Percentiles rank a stretch among this genome's conserved stretches.
Evolutionary conservation across 495 filamentous ascomycete species (phyloP).

Genomic region (Talaromyces wortmannii): DNA sequence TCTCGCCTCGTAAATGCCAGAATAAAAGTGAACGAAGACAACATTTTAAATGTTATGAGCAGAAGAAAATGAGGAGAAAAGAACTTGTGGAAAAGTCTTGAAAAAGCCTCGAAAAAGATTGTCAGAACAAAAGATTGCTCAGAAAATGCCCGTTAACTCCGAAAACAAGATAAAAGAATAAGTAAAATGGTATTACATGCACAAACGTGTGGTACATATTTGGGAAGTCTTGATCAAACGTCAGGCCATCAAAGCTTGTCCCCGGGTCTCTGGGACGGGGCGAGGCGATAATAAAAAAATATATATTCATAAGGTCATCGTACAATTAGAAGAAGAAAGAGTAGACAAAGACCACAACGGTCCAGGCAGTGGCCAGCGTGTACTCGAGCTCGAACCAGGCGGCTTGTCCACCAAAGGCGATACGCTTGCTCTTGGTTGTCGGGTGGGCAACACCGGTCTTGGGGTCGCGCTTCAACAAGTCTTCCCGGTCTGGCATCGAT

Average conservation of each 20-base stretch:
- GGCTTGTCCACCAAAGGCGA: slow-evolving; percentile 30
- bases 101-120: no score
- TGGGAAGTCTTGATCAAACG: neutral
- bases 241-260: neutral
- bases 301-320: neutral
- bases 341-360: slow-evolving; percentile 30
- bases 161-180: neutral
- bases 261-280: neutral
- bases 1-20: neutral
- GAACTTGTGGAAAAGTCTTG: no score
- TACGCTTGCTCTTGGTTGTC: slow-evolving; percentile 32
- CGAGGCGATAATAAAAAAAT: neutral
- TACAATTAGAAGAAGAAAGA: slow-evolving; percentile 28
- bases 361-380: slow-evolving; percentile 25
- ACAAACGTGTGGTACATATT: neutral
- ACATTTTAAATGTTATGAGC: neutral
- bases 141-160: neutral
- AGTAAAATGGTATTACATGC: neutral
- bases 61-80: no score
- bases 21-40: neutral
- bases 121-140: neutral
- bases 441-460: slow-evolving; percentile 40
- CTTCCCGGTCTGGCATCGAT: slow-evolving; percentile 32
- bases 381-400: slow-evolving; percentile 38
- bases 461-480: slow-evolving; percentile 30